Conservation (phyloP, 495 filamentous ascomycete genomes). For the Podospora fimiseda region DNA sequence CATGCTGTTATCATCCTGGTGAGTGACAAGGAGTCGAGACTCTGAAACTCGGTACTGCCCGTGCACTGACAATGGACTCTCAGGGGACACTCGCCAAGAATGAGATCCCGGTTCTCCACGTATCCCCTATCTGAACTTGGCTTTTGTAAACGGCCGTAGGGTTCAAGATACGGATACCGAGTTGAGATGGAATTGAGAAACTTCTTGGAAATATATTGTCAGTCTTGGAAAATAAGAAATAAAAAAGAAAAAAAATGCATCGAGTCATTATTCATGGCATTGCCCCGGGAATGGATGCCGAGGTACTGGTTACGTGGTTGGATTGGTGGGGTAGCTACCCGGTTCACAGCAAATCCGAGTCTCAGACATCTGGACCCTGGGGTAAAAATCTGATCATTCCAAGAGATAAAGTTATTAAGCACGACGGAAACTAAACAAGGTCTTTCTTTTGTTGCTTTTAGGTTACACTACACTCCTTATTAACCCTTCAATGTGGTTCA, state of each 20-base stretch:
- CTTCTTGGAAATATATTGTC: too few species aligned
- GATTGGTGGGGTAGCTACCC: constrained; percentile 1
- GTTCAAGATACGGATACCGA: too few species aligned
- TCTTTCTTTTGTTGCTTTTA: neutral
- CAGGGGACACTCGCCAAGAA: constrained; percentile 1
- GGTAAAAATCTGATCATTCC: neutral
- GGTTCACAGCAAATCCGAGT: constrained; percentile 3
- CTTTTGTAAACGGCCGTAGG: neutral
- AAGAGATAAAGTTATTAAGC: neutral
- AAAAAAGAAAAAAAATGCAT: too few species aligned
- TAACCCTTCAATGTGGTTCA: too few species aligned
- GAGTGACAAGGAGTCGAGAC: constrained; percentile 1
- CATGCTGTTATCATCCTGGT: constrained; percentile 2
- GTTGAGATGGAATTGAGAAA: too few species aligned
- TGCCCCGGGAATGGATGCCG: too few species aligned
- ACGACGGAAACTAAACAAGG: neutral
- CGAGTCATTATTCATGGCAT: too few species aligned
- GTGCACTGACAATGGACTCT: constrained; percentile 3
- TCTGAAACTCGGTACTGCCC: neutral
- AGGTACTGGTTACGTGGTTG: too few species aligned
- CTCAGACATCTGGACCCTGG: neutral
- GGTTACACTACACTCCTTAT: neutral
- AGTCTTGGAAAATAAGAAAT: too few species aligned
- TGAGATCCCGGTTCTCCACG: neutral
- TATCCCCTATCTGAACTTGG: neutral